Evolutionary conservation across 75 land plant species (phyloP).

Genomic region (Sequoiadendron giganteum): DNA sequence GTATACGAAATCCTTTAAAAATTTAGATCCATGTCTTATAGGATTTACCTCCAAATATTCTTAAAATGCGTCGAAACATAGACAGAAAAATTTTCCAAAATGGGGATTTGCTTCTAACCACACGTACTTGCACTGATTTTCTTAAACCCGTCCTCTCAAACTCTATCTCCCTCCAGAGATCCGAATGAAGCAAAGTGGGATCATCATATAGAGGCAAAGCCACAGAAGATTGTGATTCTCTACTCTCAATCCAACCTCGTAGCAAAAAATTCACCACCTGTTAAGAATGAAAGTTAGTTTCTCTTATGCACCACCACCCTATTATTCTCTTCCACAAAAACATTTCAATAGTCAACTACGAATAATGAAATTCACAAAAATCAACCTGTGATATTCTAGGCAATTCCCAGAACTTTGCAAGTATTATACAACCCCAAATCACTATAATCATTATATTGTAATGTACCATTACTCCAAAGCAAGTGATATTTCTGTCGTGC

Average conservation of each 20-base stretch:
- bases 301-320: background rate
- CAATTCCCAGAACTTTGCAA: background rate
- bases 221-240: constrained; percentile 48
- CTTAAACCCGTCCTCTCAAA: constrained; percentile 40
- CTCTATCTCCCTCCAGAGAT: constrained; percentile 39
- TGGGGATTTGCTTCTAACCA: constrained; percentile 33
- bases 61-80: background rate
- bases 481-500: background rate
- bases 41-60: background rate
- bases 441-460: background rate
- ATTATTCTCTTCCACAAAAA: too few relatives aligned
- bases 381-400: background rate
- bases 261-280: constrained; percentile 76
- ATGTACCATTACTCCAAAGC: background rate
- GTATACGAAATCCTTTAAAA: background rate
- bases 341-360: background rate
- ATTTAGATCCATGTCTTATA: background rate
- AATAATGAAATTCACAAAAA: background rate
- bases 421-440: background rate
- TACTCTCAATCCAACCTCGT: constrained; percentile 68
- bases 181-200: constrained; percentile 13
- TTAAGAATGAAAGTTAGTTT: background rate
- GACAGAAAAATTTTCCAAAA: constrained; percentile 13
- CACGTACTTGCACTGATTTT: constrained; percentile 44
- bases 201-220: constrained; percentile 53